phyloP scores from a whole-genome alignment of 83 land plant species.

The Thuja plicata region DNA sequence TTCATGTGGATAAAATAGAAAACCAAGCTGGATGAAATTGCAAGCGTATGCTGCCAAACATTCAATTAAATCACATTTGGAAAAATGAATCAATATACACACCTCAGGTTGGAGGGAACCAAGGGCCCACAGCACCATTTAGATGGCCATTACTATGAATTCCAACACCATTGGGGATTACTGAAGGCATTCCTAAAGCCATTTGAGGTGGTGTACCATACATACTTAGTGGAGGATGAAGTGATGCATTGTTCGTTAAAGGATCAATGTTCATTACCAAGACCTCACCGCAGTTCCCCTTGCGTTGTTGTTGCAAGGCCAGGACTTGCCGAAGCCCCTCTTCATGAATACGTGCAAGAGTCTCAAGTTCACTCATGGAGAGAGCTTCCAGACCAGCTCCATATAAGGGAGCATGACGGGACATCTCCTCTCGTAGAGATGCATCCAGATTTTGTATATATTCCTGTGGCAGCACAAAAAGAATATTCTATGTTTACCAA shows the following conservation, averaged over 20 bases:
- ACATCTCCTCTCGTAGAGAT: constrained; percentile 90
- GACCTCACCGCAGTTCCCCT: constrained; percentile 44
- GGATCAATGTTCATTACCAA: constrained; percentile 35
- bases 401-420: constrained; percentile 96
- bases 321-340: constrained; percentile 92
- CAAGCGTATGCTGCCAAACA: not conserved
- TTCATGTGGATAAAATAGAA: not conserved
- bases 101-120: constrained; percentile 71
- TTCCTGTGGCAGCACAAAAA: constrained; percentile 53
- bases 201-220: constrained; percentile 60
- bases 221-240: constrained; percentile 53
- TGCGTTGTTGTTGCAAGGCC: constrained; percentile 63
- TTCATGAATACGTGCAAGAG: constrained; percentile 84
- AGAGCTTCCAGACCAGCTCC: constrained; percentile 91
- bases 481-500: not conserved
- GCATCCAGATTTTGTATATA: constrained; percentile 68
- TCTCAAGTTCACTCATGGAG: constrained; percentile 89
- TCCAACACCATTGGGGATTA: constrained; percentile 62
- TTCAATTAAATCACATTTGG: not conserved
- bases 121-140: constrained; percentile 77
- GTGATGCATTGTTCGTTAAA: constrained; percentile 47
- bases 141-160: constrained; percentile 86
- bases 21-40: not conserved
- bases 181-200: constrained; percentile 66
- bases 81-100: not conserved